phyloP scores from a whole-genome alignment of 805 yeast species.

The Starmerella sirachaensis region DNA sequence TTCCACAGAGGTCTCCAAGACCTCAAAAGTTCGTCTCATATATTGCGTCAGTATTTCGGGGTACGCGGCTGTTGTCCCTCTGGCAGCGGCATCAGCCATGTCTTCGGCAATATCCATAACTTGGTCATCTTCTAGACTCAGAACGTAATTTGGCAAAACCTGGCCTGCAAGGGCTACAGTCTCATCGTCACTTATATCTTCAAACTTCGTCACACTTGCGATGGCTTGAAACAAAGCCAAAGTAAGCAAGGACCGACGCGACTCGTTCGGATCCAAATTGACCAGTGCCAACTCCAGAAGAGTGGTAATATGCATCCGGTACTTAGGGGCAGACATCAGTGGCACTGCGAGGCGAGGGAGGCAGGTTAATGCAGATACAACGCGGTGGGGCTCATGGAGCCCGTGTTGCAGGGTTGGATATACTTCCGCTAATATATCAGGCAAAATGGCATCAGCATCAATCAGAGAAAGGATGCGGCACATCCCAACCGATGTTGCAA shows the following conservation, averaged over 20 bases:
- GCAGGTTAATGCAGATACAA: conserved; percentile 57
- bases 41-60: conserved; percentile 45
- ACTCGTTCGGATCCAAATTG: conserved; percentile 82
- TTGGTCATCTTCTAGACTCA: conserved; percentile 5
- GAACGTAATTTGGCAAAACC: conserved; percentile 14
- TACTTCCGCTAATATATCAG: conserved; percentile 40
- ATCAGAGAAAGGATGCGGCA: conserved; percentile 42
- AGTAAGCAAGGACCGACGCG: conserved; percentile 56
- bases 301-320: conserved; percentile 67
- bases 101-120: conserved; percentile 31
- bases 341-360: conserved; percentile 54
- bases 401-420: conserved; percentile 39
- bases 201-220: conserved; percentile 61
- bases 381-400: conserved; percentile 54
- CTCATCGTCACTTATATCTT: conserved; percentile 35
- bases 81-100: conserved; percentile 44
- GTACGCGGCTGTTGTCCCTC: conserved; percentile 64
- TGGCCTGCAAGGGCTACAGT: conserved; percentile 10
- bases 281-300: conserved; percentile 57
- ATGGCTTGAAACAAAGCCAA: conserved; percentile 57
- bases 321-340: conserved; percentile 50
- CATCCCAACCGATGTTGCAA: conserved; percentile 7
- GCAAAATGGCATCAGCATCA: conserved; percentile 36
- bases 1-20: conserved; percentile 42
- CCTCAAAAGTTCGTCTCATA: conserved; percentile 44